Conservation (phyloP, 2,329 filamentous ascomycete species). For the Parastagonospora nodorum region DNA sequence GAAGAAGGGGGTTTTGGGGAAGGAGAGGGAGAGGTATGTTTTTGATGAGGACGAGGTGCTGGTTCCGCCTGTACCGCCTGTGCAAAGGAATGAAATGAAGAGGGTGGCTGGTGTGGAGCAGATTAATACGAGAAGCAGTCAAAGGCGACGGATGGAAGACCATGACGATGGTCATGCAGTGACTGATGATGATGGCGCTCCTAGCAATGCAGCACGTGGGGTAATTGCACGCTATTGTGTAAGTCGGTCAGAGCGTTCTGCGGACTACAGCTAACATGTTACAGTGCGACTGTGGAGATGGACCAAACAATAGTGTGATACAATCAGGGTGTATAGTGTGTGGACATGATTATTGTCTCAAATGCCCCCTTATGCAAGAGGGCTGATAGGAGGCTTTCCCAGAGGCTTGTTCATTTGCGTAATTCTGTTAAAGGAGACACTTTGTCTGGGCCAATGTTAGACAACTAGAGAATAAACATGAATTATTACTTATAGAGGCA, state of each 20-base stretch:
- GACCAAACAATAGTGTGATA: neutral
- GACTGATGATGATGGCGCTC: too few relatives aligned
- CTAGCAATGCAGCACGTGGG: neutral
- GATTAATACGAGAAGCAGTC: neutral
- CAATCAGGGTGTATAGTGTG: constrained; percentile 11
- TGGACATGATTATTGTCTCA: constrained; percentile 8
- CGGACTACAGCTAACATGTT: constrained; percentile 1
- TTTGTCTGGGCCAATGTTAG: too few relatives aligned
- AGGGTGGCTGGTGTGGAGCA: too few relatives aligned
- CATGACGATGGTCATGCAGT: too few relatives aligned
- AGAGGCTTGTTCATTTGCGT: too few relatives aligned
- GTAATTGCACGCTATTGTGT: constrained; percentile 8
- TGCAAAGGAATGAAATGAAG: too few relatives aligned
- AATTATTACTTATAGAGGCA: too few relatives aligned
- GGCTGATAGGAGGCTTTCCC: neutral
- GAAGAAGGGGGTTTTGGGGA: constrained; percentile 36
- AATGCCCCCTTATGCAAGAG: too few relatives aligned
- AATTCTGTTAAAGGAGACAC: too few relatives aligned
- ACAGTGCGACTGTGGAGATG: constrained; percentile 9
- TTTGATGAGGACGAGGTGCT: constrained; percentile 21
- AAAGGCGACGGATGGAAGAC: too few relatives aligned
- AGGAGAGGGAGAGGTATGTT: constrained; percentile 24
- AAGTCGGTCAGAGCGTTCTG: neutral
- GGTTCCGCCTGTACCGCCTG: neutral
- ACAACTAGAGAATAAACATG: too few relatives aligned